These are phyloP conservation scores for Aspergillus olivimuriae DNA, from an alignment of 495 filamentous ascomycete species.

Conservation along the genomic window DNA sequence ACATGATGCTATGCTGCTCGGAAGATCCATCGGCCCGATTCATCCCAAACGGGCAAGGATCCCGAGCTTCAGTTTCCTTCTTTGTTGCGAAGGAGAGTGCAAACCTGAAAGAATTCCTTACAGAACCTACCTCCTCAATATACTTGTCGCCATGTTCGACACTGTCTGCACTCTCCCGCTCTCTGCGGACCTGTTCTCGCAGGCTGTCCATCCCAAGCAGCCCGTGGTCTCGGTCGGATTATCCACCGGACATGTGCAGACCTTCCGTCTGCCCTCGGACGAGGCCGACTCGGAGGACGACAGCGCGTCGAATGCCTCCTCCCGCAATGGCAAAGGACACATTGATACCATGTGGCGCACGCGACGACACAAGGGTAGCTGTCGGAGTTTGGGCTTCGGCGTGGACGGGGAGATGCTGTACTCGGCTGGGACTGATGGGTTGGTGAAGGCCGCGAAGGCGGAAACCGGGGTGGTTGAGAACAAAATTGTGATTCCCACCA, in stretches of 20 bases:
- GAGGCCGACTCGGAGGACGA: constrained; percentile 41
- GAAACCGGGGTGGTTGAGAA: constrained; percentile 74
- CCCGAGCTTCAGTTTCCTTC: constrained; percentile 1
- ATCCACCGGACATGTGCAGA: constrained; percentile 78
- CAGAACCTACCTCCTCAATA: neutral
- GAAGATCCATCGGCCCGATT: constrained; percentile 22
- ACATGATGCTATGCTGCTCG: constrained; percentile 3
- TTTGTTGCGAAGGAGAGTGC: no score
- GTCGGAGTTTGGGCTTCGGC: constrained; percentile 69
- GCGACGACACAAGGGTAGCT: constrained; percentile 85
- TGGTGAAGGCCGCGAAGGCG: constrained; percentile 80
- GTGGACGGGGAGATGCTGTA: constrained; percentile 71
- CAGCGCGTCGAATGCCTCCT: constrained; percentile 36
- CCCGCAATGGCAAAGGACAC: constrained; percentile 56
- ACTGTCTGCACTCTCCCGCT: constrained; percentile 86
- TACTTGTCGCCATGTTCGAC: constrained; percentile 57
- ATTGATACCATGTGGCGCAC: constrained; percentile 87
- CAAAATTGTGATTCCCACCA: constrained; percentile 52
- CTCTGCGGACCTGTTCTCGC: constrained; percentile 78
- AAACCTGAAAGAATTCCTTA: neutral
- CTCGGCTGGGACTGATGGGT: constrained; percentile 81
- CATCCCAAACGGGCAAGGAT: constrained; percentile 8
- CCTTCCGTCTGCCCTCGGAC: constrained; percentile 65
- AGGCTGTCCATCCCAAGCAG: constrained; percentile 76
- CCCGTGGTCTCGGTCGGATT: constrained; percentile 83